Percentiles rank a stretch among this genome's conserved stretches.
phyloP scores from a whole-genome alignment of 164 flowering plant genomes.

The Umbilicus rupestris region DNA sequence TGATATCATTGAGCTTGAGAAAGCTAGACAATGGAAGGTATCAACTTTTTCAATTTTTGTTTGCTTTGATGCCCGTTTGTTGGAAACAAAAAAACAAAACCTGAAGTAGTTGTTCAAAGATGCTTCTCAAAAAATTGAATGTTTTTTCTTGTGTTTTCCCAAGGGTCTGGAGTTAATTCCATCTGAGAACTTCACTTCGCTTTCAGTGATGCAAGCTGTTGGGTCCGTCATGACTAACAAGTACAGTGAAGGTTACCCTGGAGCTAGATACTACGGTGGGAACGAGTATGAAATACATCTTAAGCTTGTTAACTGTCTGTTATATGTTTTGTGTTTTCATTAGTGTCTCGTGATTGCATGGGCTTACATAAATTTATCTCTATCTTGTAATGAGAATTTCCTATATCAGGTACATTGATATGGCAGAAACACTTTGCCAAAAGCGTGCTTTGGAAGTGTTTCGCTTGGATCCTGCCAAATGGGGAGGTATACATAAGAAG shows the following conservation, averaged over 20 bases:
- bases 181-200: conserved; percentile 94
- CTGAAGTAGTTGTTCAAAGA: background rate
- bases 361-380: background rate
- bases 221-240: conserved; percentile 99
- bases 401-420: conserved; percentile 78
- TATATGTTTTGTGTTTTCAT: background rate
- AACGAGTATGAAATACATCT: conserved; percentile 57
- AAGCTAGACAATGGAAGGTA: conserved; percentile 99
- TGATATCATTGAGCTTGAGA: conserved; percentile 91
- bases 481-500: conserved; percentile 79
- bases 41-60: background rate
- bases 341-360: background rate
- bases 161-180: conserved; percentile 98
- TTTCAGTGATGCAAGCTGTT: conserved; percentile 98
- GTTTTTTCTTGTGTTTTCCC: conserved; percentile 10
- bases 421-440: conserved; percentile 96
- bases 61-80: no score
- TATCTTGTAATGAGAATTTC: conserved; percentile 5
- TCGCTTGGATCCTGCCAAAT: conserved; percentile 84
- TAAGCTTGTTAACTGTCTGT: background rate
- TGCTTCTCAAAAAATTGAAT: background rate
- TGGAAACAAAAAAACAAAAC: no score
- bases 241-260: conserved; percentile 99
- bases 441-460: conserved; percentile 98
- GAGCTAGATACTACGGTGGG: conserved; percentile 99